Evolutionary conservation across 371 early-diverging fungal genomes (phyloP), one percentile per base, ranked within the genome.

Genomic region (Syncephalastrum racemosum): DNA sequence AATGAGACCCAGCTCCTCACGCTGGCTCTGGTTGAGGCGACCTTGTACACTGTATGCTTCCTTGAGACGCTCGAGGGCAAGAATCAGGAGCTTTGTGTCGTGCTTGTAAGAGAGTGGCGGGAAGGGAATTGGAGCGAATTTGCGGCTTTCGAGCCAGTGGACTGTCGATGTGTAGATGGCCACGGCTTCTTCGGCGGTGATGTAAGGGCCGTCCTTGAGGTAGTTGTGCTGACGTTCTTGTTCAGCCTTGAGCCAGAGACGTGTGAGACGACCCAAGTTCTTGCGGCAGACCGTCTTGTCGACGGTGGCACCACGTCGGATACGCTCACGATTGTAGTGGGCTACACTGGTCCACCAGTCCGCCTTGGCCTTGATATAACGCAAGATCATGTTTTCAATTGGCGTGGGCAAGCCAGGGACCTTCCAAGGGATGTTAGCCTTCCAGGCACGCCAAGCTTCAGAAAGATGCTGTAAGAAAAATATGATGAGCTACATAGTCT

Each of bases 311-410:
- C 98, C 99, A 64, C 96, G 90, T 51, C 95, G 89, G 67, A 99
- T 96, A 78, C 99, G 94, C 72, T 98, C 97, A 70, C 99, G 91
- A 77, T 97, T 98, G 73, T 96, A 97, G 71, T 99, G 95, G 12
- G 98, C 90, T 39, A 95, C 97, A 41, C 92, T 92, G 3, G 97
- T 97, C 98, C 99, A 99, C 98, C 99, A 98, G 71, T 98, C 98
- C 25, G 99, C 97, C 83, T 98, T 99, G 54, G 93, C 86, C 76
- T 97, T 95, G 68, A 99, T 94, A 73, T 97, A 99, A 55, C 97
- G 91, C 56, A 97, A 75, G 62, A 99, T 97, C 93, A 99, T 94
- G 78, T 96, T 96, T 70, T 98, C 97, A 63, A 99, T 90, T 6
- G 99, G 95, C n/a, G 86, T 87, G 31, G 98, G 97, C 80, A 98